Base-by-base conservation (phyloP, 2,329 filamentous ascomycete genomes). In the Fusarium sarcochroum region DNA sequence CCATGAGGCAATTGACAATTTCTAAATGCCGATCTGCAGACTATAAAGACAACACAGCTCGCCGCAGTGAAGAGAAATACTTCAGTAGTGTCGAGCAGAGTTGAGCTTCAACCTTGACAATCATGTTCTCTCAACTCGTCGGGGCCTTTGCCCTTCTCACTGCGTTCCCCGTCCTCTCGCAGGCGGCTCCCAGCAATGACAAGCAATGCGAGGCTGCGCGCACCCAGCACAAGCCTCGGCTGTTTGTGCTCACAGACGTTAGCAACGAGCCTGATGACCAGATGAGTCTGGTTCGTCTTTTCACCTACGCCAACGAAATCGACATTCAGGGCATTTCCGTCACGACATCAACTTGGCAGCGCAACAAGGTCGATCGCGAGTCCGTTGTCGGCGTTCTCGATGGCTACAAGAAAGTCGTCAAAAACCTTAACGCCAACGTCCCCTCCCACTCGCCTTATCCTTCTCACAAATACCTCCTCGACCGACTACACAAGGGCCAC, bases 221-320 rank as follows among this genome's bases (percentile, higher is more conserved):
- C 2, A 52, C 45, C 2, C 40, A 58, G 37, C 52, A 64, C 7
- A 77, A 76, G 54, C 75, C 73, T 0, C 73, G 76, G 2, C 72
- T 81, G 0, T 83, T 83, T 41, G 76, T 83, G 41, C 52, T 82
- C 15, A 79, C 80, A 5, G 81, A 84, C 32, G 82, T 83, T 21
- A 79, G 79, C 38, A 83, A 83, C 63, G 82, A 84, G 62, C 81
- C 81, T 0, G 81, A 84, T 53, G 82, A 84, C 65, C 75, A 79
- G 5, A 78, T 82, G 64, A 83, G 80, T 3, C 66, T 84, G 1
- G 79, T 81, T 3, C 79, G 82, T 3, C 79, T 81, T 30, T 69
- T 85, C 6, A 72, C 81, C 0, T 84, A 84, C 47, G 72, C 78
- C 13, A 83, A 85, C 55, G 77, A 84, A 57, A 82, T 84, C 61